These are phyloP conservation scores for Fonsecaea pugnacius DNA, from an alignment of 2,329 filamentous ascomycete species.

Conservation along the genomic window DNA sequence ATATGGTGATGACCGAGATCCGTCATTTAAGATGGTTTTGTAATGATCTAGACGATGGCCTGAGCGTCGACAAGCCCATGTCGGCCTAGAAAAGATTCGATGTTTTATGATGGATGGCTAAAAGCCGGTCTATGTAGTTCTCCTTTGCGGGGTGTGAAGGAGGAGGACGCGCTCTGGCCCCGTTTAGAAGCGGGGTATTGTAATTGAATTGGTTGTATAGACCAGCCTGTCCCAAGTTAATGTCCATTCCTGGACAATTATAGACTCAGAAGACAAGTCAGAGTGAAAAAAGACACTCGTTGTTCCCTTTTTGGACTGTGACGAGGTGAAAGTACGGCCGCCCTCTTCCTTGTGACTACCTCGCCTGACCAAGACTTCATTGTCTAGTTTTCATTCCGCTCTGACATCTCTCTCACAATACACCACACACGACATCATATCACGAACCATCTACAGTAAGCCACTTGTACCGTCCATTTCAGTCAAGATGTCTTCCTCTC, in stretches of 20 bases:
- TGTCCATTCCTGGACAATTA: background rate
- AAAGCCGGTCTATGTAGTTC: background rate
- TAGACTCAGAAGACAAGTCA: background rate
- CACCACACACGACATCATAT: background rate
- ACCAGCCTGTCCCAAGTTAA: background rate
- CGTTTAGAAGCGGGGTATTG: background rate
- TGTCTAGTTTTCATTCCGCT: background rate
- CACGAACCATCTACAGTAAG: background rate
- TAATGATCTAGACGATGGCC: conserved; percentile 41
- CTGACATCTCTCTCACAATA: background rate
- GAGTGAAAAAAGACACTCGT: background rate
- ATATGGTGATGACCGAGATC: conserved; percentile 67
- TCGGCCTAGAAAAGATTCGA: background rate
- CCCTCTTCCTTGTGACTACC: background rate
- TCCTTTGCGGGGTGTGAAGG: background rate
- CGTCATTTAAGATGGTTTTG: conserved; percentile 64
- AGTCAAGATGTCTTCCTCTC: conserved; percentile 35
- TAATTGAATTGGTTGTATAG: background rate
- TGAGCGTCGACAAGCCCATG: background rate
- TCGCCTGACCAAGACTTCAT: background rate
- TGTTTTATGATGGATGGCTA: background rate
- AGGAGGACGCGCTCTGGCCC: background rate
- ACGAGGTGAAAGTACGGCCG: background rate
- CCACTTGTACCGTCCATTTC: background rate
- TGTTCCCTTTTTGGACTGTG: no score